Evolutionary conservation across 192 early-diverging fungal genomes (phyloP).

Genomic region (Spinellus fusiger): DNA sequence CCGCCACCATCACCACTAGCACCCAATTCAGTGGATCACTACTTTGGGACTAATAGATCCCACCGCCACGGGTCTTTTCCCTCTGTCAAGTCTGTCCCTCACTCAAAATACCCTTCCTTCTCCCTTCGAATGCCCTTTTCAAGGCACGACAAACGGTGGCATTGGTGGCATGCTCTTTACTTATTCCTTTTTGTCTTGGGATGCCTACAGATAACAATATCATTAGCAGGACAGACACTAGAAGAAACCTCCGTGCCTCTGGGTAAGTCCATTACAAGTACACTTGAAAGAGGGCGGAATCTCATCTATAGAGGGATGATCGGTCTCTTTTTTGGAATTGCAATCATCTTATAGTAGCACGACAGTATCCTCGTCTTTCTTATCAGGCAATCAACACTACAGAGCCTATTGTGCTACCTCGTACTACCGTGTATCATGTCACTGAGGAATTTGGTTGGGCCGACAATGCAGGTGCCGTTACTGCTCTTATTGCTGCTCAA

Average conservation of each 20-base stretch:
- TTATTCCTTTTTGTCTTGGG: slow-evolving; percentile 4
- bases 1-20: neutral
- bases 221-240: slow-evolving; percentile 9
- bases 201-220: slow-evolving; percentile 8
- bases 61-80: neutral
- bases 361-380: slow-evolving; percentile 39
- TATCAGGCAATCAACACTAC: slow-evolving; percentile 40
- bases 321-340: slow-evolving; percentile 2
- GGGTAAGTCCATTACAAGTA: too few relatives aligned
- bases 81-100: neutral
- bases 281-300: too few relatives aligned
- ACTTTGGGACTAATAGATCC: too few relatives aligned
- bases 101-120: neutral
- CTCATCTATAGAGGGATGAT: too few relatives aligned
- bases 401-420: slow-evolving; percentile 24
- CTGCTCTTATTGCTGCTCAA: slow-evolving; percentile 43
- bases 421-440: slow-evolving; percentile 48
- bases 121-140: neutral
- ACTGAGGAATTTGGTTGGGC: slow-evolving; percentile 53
- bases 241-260: too few relatives aligned
- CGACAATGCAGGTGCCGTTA: slow-evolving; percentile 44
- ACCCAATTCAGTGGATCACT: neutral
- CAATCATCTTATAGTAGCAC: too few relatives aligned
- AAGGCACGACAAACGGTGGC: slow-evolving; percentile 22
- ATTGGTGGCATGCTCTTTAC: slow-evolving; percentile 26